Base-by-base conservation (phyloP, 2,329 filamentous ascomycete species). In the Dothistroma septosporum region DNA sequence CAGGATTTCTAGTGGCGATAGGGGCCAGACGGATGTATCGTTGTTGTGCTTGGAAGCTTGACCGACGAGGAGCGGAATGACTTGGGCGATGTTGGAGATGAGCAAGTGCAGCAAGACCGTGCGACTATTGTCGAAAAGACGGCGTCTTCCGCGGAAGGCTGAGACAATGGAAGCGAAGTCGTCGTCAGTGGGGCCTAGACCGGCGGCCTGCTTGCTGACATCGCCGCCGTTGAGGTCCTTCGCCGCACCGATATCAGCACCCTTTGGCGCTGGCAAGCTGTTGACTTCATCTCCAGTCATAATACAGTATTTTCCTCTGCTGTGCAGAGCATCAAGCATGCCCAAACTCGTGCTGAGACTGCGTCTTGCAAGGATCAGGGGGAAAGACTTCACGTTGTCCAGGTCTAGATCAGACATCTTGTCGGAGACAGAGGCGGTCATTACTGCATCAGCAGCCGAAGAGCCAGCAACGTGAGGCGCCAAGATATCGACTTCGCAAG, bases 61-160 rank as follows among this genome's bases (percentile, higher is more conserved):
- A 44, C 77, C 78, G 50, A 79, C 76, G 12, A 80, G 71, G 5
- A 80, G 76, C 14, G 79, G 74, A 62, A 79, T 76, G 44, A 79
- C 77, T 67, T 80, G 78, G 1, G 78, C 75, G 61, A 80, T 79
- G 62, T 80, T 80, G 58, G 75, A 78, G 69, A 78, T 77, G 68
- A 80, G 75, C 16, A 80, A 73, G 63, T 80, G 78, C 66, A 80
- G 76, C n/a, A 80, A 66, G 70, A 80, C 79, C 67, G 78, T 78
- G 60, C 79, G 75, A 47, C 79, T 78, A 61, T 80, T 80, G 72
- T 78, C 76, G 59, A 79, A 79, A 58, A 79, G 73, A 92, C 76
- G 73, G 31, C 77, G 76, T 8, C 77, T 77, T 65, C 79, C 76
- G 62, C 77, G 75, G 57, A 79, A 77, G 19, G 76, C 77, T 55